A percentile compares a stretch with the other conserved stretches of the same genome.
Conservation (phyloP, 345 rosid genomes). For the Lenwebbia sp. region DNA sequence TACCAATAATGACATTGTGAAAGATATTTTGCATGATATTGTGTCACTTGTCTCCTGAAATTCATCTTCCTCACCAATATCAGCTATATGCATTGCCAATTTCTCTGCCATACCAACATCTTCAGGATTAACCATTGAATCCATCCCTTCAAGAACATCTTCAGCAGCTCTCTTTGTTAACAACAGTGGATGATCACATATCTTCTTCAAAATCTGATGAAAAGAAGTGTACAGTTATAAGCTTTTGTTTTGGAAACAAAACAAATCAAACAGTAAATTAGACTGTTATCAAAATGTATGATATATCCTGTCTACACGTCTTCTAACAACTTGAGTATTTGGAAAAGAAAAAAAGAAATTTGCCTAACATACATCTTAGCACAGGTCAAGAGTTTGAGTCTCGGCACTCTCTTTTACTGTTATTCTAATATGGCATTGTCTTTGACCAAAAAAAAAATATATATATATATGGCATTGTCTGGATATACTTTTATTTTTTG, state of each 20-base stretch:
- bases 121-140: constrained; percentile 56
- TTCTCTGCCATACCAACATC: constrained; percentile 79
- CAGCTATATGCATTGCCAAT: constrained; percentile 86
- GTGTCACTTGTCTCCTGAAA: constrained; percentile 71
- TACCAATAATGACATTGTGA: constrained; percentile 73
- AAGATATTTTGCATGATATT: constrained; percentile 89
- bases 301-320: background rate
- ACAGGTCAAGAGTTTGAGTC: background rate
- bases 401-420: background rate
- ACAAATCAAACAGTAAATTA: background rate
- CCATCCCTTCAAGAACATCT: constrained; percentile 92
- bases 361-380: background rate
- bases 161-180: constrained; percentile 80
- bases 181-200: constrained; percentile 73
- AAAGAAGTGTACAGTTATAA: background rate
- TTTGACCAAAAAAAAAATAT: too few species aligned
- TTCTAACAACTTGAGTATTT: background rate
- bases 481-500: background rate
- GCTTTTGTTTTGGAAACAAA: background rate
- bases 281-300: background rate
- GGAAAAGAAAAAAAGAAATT: background rate
- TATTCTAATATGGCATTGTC: background rate
- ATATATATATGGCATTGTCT: background rate
- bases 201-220: constrained; percentile 85
- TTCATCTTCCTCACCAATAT: constrained; percentile 56